These are phyloP conservation scores for Cryptococcus jaspeensis DNA, from an alignment of 1,284 basidiomycete species.

Conservation along the genomic window DNA sequence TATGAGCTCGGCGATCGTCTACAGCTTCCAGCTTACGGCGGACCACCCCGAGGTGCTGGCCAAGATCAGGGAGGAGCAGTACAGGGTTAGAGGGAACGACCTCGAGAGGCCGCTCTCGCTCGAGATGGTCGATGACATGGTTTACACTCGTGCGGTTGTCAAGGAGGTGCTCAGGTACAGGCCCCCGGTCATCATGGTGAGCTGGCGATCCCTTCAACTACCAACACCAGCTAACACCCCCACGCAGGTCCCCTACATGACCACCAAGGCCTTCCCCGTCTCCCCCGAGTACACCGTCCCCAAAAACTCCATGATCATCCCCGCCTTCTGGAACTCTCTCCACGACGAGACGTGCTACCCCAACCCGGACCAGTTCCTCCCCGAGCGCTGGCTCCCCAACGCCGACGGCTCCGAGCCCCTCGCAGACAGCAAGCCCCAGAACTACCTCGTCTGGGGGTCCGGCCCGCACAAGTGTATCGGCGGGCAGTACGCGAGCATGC, in stretches of 20 bases:
- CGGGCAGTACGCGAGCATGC: slow-evolving; percentile 87
- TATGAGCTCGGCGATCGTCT: slow-evolving; percentile 86
- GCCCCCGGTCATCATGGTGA: slow-evolving; percentile 89
- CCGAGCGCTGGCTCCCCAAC: slow-evolving; percentile 91
- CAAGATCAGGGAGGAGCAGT: slow-evolving; percentile 91
- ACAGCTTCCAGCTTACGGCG: slow-evolving; percentile 92
- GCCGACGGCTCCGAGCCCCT: slow-evolving; percentile 57
- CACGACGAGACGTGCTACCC: slow-evolving; percentile 89
- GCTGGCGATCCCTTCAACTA: slow-evolving; percentile 21
- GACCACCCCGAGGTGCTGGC: slow-evolving; percentile 86
- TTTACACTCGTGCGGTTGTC: slow-evolving; percentile 85
- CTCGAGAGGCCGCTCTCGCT: slow-evolving; percentile 77
- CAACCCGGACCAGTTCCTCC: slow-evolving; percentile 76
- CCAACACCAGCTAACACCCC: neutral
- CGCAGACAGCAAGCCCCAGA: slow-evolving; percentile 84
- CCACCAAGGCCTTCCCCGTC: slow-evolving; percentile 88
- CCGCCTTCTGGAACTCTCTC: slow-evolving; percentile 91
- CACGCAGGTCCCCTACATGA: slow-evolving; percentile 82
- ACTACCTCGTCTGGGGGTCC: slow-evolving; percentile 93
- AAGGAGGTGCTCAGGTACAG: slow-evolving; percentile 89
- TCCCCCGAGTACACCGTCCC: slow-evolving; percentile 87
- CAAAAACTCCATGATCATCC: slow-evolving; percentile 89
- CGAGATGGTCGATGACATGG: slow-evolving; percentile 88
- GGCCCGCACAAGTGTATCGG: slow-evolving; percentile 95
- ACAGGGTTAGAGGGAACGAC: slow-evolving; percentile 75